Base-by-base conservation (phyloP, 371 early-diverging fungal genomes). In the Batrachochytrium dendrobatidis region DNA sequence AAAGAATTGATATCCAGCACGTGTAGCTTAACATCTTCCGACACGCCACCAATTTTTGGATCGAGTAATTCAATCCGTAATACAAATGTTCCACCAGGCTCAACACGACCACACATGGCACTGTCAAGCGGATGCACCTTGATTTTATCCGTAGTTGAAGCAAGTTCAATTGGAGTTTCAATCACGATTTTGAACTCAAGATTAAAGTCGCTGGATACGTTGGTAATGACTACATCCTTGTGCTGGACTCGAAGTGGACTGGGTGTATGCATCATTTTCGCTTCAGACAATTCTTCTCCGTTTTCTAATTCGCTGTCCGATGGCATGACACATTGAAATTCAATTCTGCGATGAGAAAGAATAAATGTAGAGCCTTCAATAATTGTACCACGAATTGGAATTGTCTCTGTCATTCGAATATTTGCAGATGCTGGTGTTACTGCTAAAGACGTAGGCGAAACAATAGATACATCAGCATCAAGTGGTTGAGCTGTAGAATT, bases 11-110 rank as follows among this genome's bases (percentile, higher is more conserved):
- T 50, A 75, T 91, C 90, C 50, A 79, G 73, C n/a, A 91, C 69
- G 58, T 78, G 80, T 29, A 91, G 68, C 60, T 86, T 86, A 58
- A 91, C 75, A 54, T 88, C 87, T n/a, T 87, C 91, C 0, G 90
- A 90, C 35, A 89, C 75, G 0, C 73, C 75, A 31, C 79, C 81
- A 55, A 86, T 80, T 2, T 74, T 71, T 0, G 85, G 79, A 50
- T 86, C 79, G 2, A 79, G 61, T 22, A 89, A 73, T 29, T 82
- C 76, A 12, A 91, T 73, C 0, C 66, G 64, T 17, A 91, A 62
- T 12, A 77, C 70, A 1, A 83, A 65, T 4, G 76, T 70, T 22
- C 73, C 78, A 1, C 81, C 83, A 5, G 87, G 76, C 17, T 76
- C 86, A 1, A 91, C 70, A 0, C 58, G 58, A 5, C 85, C 86